Base-by-base conservation (phyloP, 495 filamentous ascomycete species). In the Aspergillus sclerotioniger region DNA sequence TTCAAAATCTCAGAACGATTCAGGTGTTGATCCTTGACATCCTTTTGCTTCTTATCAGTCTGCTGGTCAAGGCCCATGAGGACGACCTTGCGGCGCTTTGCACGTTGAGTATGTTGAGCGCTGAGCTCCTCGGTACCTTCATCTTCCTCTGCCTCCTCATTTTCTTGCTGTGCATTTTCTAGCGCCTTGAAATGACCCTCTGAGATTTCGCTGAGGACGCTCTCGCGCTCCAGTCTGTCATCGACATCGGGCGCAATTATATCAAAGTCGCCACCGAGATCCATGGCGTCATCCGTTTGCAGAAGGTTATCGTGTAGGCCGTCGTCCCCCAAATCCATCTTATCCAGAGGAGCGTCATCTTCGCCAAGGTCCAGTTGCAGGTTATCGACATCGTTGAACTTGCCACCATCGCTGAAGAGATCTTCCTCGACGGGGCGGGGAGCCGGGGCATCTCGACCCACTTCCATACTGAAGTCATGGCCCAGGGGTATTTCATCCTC, bases 1-100 rank as follows among this genome's bases (percentile, higher is more conserved):
- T 88, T 90, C 52, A 96, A 72, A 59, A 97, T 97, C 47, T 84
- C 87, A 17, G 88, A 85, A 58, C 87, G 86, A 59, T 92, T 87
- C 29, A 82, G 78, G 64, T 96, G 90, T 69, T 91, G 90, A 39
- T 85, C 80, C 68, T 89, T 90, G 74, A 97, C 89, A 57, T 86
- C 71, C 16, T 64, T 70, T 46, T 65, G 72, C 31, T 77, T 78
- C 46, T 87, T 71, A 65, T 85, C 81, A 6, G 85, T 90, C 39
- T 86, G 72, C 6, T 78, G 68, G 68, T 96, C 92, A 20, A 84
- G 76, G 45, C 82, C 80, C 15, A 96, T 81, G 29, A 54, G 29
- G 15, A 53, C 41, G 16, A 92, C 67, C 71, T 85, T 92, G 46
- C 88, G 84, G 68, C 88, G 89, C 77, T 93, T 94, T 15, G 82